A percentile compares a stretch with the other conserved stretches of the same genome.
Evolutionary conservation across 2,329 filamentous ascomycete species (phyloP).

Genomic region (Xylariales sp.): DNA sequence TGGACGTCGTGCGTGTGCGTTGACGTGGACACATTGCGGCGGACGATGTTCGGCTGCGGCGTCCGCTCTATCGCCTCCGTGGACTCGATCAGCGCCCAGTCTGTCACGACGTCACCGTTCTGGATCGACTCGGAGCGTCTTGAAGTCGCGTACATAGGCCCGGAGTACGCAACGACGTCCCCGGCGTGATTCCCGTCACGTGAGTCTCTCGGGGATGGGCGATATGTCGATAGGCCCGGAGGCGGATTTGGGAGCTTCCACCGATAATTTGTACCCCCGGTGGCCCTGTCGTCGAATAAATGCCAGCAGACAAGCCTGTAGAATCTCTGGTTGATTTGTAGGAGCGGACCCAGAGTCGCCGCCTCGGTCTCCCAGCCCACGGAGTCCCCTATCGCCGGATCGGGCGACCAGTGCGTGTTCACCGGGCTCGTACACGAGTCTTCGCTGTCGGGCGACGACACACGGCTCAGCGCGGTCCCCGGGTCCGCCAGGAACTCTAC

Average conservation of each 20-base stretch:
- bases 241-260: slow-evolving; percentile 31
- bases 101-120: slow-evolving; percentile 52
- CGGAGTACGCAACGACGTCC: slow-evolving; percentile 53
- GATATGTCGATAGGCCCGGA: slow-evolving; percentile 27
- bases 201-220: slow-evolving; percentile 54
- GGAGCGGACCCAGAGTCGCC: slow-evolving; percentile 55
- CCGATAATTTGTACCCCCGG: background rate
- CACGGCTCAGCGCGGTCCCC: background rate
- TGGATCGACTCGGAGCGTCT: slow-evolving; percentile 51
- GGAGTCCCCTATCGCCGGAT: slow-evolving; percentile 58
- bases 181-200: slow-evolving; percentile 46
- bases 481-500: slow-evolving; percentile 12
- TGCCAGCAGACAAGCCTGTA: slow-evolving; percentile 59
- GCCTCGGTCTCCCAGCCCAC: slow-evolving; percentile 53
- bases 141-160: slow-evolving; percentile 55
- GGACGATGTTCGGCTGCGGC: slow-evolving; percentile 11
- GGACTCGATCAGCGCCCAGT: slow-evolving; percentile 37
- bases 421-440: slow-evolving; percentile 34
- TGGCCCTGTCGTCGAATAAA: slow-evolving; percentile 51
- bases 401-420: slow-evolving; percentile 55
- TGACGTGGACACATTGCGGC: background rate
- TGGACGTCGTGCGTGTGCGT: background rate
- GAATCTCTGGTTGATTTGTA: slow-evolving; percentile 51
- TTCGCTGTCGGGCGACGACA: slow-evolving; percentile 1
- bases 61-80: background rate